These are phyloP conservation scores for Fagopyrum esculentum DNA, from an alignment of 148 eudicot species.

Conservation along the genomic window DNA sequence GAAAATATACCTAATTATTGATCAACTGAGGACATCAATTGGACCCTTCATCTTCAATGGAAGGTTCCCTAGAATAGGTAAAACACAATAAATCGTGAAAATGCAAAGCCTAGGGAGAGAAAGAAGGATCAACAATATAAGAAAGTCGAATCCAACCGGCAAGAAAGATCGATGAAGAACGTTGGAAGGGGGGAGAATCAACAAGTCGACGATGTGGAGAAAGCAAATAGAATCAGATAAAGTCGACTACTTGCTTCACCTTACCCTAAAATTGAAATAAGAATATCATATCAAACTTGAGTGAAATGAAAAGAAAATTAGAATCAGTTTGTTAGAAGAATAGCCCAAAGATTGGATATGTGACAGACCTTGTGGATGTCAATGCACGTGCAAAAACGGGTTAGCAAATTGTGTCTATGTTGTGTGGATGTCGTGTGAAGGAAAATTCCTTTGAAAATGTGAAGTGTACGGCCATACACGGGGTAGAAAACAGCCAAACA, in stretches of 20 bases:
- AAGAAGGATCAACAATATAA: too few relatives aligned
- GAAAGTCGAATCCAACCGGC: background rate
- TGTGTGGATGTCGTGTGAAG: too few relatives aligned
- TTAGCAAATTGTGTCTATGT: too few relatives aligned
- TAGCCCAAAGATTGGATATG: constrained; percentile 1
- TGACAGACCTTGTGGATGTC: constrained; percentile 50
- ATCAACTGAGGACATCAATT: too few relatives aligned
- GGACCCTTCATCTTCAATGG: too few relatives aligned
- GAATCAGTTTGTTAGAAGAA: background rate
- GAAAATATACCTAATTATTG: too few relatives aligned
- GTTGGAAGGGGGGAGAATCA: background rate
- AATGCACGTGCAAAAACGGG: constrained; percentile 47
- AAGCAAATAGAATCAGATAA: background rate
- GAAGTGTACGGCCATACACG: too few relatives aligned
- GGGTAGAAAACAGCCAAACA: too few relatives aligned
- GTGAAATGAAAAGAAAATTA: background rate
- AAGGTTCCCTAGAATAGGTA: too few relatives aligned
- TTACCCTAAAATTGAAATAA: background rate
- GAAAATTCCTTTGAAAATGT: too few relatives aligned
- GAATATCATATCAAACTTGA: background rate
- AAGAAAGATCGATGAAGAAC: background rate
- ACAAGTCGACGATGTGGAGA: background rate
- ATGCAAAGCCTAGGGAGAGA: too few relatives aligned
- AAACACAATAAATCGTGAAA: too few relatives aligned
- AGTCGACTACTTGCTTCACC: background rate